phyloP scores from a whole-genome alignment of 306 rosid genomes.

The Acacia crassicarpa region DNA sequence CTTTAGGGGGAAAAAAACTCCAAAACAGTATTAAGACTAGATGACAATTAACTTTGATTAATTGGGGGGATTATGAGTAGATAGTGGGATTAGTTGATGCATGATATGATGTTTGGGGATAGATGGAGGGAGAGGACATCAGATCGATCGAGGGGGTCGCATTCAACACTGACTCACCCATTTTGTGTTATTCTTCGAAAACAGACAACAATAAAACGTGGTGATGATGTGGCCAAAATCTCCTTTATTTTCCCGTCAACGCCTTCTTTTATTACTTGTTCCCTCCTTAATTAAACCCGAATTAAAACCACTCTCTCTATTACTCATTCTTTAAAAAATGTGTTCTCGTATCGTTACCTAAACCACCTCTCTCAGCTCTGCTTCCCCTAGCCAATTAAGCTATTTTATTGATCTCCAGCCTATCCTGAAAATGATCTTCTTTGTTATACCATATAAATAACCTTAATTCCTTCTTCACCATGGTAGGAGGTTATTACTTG shows the following conservation, averaged over 20 bases:
- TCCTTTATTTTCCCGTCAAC: neutral
- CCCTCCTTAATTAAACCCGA: neutral
- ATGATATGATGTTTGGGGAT: neutral
- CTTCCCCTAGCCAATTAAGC: neutral
- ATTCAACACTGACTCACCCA: conserved; percentile 45
- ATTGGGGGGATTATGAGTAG: too few species aligned
- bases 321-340: too few species aligned
- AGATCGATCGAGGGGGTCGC: conserved; percentile 36
- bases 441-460: neutral
- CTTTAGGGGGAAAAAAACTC: too few species aligned
- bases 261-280: neutral
- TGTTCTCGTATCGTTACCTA: neutral
- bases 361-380: neutral
- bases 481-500: neutral
- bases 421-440: neutral
- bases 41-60: too few species aligned
- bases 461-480: neutral
- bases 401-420: neutral
- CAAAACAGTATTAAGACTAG: too few species aligned
- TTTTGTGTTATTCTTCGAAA: neutral
- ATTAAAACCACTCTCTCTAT: neutral
- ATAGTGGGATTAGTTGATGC: neutral
- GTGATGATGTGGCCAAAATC: conserved; percentile 5
- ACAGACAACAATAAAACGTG: neutral
- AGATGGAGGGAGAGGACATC: neutral